phyloP scores from a whole-genome alignment of 208 protist species.

The Wallacemonas collosoma region DNA sequence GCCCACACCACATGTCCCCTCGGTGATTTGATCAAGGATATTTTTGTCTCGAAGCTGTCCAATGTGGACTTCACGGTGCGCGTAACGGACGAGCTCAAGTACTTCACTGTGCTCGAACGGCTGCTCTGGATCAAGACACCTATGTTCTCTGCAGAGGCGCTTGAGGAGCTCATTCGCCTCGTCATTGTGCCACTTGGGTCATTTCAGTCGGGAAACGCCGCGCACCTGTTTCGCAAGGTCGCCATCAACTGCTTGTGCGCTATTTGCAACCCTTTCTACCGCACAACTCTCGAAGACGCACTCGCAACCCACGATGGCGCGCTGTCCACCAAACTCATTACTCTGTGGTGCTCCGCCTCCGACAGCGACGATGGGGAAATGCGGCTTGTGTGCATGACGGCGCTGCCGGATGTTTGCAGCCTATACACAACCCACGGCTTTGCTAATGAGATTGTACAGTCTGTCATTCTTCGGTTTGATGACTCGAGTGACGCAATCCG shows the following conservation, averaged over 20 bases:
- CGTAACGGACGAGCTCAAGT: constrained; percentile 77
- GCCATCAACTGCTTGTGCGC: constrained; percentile 81
- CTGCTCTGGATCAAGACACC: constrained; percentile 55
- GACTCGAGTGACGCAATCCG: constrained; percentile 77
- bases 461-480: constrained; percentile 76
- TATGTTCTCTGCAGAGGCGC: constrained; percentile 35
- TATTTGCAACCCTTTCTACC: constrained; percentile 37
- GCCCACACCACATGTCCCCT: constrained; percentile 28
- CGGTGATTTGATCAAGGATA: constrained; percentile 39
- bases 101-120: constrained; percentile 72
- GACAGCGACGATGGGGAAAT: constrained; percentile 89
- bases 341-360: constrained; percentile 68
- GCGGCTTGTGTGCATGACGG: constrained; percentile 77
- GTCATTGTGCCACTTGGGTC: constrained; percentile 65
- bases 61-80: constrained; percentile 71
- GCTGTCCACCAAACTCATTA: constrained; percentile 50
- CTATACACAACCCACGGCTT: constrained; percentile 56
- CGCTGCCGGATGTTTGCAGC: constrained; percentile 44
- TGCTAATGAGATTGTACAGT: constrained; percentile 76
- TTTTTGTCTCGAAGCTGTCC: constrained; percentile 72
- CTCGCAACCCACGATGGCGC: constrained; percentile 39
- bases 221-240: constrained; percentile 87
- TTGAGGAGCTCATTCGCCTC: constrained; percentile 60
- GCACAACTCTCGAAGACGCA: constrained; percentile 20
- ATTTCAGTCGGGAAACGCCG: constrained; percentile 68